Percentiles rank a stretch among this genome's conserved stretches.
Evolutionary conservation across 768 basidiomycete species (phyloP).

Genomic region (Mycena vitilis): DNA sequence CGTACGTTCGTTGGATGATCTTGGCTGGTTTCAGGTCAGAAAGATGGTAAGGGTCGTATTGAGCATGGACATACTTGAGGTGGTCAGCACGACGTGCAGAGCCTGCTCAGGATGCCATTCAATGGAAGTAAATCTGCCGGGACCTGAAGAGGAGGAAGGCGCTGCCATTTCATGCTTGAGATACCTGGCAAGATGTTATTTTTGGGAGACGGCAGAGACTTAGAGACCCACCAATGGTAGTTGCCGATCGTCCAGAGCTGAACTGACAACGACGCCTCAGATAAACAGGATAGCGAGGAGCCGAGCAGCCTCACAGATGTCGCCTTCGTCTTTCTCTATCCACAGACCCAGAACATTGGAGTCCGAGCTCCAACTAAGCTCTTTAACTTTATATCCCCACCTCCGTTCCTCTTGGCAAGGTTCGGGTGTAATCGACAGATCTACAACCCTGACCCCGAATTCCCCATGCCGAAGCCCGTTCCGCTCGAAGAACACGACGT

Average conservation of each 20-base stretch:
- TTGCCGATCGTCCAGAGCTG: slow-evolving; percentile 96
- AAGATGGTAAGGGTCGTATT: background rate
- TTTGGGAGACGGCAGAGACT: background rate
- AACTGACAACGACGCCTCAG: slow-evolving; percentile 57
- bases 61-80: slow-evolving; percentile 61
- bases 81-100: slow-evolving; percentile 72
- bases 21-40: slow-evolving; percentile 50
- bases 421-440: slow-evolving; percentile 50
- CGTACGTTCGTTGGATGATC: slow-evolving; percentile 70
- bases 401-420: slow-evolving; percentile 48
- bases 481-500: slow-evolving; percentile 94
- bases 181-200: slow-evolving; percentile 65
- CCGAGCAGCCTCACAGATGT: slow-evolving; percentile 69
- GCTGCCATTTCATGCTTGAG: slow-evolving; percentile 89
- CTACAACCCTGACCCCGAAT: slow-evolving; percentile 67
- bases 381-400: slow-evolving; percentile 81
- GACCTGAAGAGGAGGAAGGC: slow-evolving; percentile 45
- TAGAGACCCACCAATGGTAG: slow-evolving; percentile 82
- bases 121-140: slow-evolving; percentile 76
- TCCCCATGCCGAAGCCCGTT: slow-evolving; percentile 95
- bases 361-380: slow-evolving; percentile 89
- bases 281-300: slow-evolving; percentile 6
- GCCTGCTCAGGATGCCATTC: slow-evolving; percentile 91
- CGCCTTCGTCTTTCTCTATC: slow-evolving; percentile 75
- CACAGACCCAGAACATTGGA: slow-evolving; percentile 88